phyloP scores from a whole-genome alignment of 169 alveolate genomes.

The Babesia microti region DNA sequence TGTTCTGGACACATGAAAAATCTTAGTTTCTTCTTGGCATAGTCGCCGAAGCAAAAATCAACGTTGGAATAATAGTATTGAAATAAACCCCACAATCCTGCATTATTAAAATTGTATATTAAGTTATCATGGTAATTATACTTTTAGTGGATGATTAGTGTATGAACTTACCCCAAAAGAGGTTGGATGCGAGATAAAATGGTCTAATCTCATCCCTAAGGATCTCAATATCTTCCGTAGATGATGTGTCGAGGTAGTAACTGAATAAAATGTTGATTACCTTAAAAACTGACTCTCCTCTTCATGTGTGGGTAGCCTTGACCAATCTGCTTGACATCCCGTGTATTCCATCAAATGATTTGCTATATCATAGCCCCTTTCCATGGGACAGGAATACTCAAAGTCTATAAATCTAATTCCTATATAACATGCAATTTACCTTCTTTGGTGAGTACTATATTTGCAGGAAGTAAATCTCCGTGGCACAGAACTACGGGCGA shows the following conservation, averaged over 20 bases:
- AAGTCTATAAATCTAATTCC: constrained; percentile 45
- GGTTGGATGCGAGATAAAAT: constrained; percentile 48
- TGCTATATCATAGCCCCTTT: constrained; percentile 64
- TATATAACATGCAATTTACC: constrained; percentile 7
- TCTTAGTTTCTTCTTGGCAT: constrained; percentile 33
- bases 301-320: constrained; percentile 26
- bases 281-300: constrained; percentile 44
- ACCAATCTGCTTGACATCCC: constrained; percentile 49
- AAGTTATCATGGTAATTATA: background rate
- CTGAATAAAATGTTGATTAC: too few relatives aligned
- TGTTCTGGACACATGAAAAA: constrained; percentile 4
- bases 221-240: constrained; percentile 10
- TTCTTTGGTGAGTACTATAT: constrained; percentile 30
- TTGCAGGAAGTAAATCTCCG: constrained; percentile 48
- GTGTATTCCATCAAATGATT: constrained; percentile 57
- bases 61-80: constrained; percentile 40
- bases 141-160: background rate
- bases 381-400: constrained; percentile 63
- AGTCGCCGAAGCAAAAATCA: constrained; percentile 50
- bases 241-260: too few relatives aligned
- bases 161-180: constrained; percentile 46
- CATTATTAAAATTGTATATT: background rate
- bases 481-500: constrained; percentile 63
- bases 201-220: constrained; percentile 52
- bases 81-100: constrained; percentile 50